A percentile compares a stretch with the other conserved stretches of the same genome.
Evolutionary conservation across 352 stramenopile species (phyloP).

Genomic region (Elongisporangium undulatum): DNA sequence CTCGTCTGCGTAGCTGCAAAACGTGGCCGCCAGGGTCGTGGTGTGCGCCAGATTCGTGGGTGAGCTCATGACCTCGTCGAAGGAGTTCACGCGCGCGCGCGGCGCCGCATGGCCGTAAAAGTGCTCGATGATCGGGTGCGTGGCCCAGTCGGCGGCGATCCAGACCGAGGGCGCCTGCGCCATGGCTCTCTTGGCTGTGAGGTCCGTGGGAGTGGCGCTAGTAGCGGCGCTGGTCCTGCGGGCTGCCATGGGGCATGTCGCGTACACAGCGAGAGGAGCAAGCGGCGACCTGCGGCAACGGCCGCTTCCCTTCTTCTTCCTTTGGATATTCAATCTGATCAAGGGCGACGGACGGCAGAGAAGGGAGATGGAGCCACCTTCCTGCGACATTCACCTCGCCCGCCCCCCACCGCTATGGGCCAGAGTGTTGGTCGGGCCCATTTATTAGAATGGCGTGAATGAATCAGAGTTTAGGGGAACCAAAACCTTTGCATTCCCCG

Average conservation of each 20-base stretch:
- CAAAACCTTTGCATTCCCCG: neutral
- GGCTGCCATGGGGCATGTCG: neutral
- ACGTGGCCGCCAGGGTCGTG: constrained; percentile 56
- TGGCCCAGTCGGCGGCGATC: constrained; percentile 63
- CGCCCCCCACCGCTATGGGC: too few species aligned
- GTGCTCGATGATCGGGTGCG: constrained; percentile 75
- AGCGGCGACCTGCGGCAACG: constrained; percentile 2
- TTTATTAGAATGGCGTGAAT: neutral
- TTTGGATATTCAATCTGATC: neutral
- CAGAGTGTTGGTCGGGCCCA: neutral
- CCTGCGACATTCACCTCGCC: neutral
- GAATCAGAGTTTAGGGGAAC: neutral
- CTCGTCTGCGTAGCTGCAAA: constrained; percentile 36
- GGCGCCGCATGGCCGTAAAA: constrained; percentile 56
- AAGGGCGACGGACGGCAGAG: neutral
- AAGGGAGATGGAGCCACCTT: neutral
- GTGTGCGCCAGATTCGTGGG: constrained; percentile 49
- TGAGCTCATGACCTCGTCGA: constrained; percentile 81
- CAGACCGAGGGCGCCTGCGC: constrained; percentile 54
- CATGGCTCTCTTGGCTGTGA: neutral
- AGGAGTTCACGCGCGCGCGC: constrained; percentile 53
- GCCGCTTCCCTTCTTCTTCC: neutral
- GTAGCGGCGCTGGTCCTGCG: neutral
- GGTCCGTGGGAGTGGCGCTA: neutral
- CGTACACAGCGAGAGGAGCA: neutral